Percentiles rank a stretch among this genome's conserved stretches.
Evolutionary conservation across 2,329 filamentous ascomycete genomes (phyloP).

Genomic region (Phyllosticta citrichinensis): DNA sequence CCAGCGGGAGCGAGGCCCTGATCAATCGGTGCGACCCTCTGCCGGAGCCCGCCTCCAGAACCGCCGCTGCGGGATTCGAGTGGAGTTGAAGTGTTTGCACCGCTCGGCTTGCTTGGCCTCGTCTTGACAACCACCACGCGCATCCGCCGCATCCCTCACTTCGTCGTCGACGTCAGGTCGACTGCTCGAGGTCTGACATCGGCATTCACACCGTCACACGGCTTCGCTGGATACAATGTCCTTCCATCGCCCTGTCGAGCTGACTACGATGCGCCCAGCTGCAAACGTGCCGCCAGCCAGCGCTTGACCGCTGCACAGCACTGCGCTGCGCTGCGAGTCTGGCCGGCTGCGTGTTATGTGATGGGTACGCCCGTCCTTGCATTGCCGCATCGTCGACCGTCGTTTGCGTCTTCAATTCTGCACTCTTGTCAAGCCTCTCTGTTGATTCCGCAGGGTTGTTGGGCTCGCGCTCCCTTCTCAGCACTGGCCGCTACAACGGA

Average conservation of each 20-base stretch:
- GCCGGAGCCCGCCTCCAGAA: background rate
- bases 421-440: no score
- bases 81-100: no score
- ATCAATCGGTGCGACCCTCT: background rate
- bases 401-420: background rate
- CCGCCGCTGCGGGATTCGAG: background rate
- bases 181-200: background rate
- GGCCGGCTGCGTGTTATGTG: background rate
- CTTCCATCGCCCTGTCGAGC: background rate
- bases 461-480: background rate
- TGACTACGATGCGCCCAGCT: background rate
- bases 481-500: background rate
- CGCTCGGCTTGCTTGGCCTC: background rate
- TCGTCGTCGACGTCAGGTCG: background rate
- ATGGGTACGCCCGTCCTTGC: background rate
- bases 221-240: background rate
- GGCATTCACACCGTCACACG: background rate
- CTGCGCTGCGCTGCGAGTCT: background rate
- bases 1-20: background rate
- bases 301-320: background rate
- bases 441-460: background rate
- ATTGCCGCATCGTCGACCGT: background rate
- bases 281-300: background rate
- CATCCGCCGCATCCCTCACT: background rate
- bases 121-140: background rate